Evolutionary conservation across 768 basidiomycete genomes (phyloP).

Genomic region (Amanita thiersii): DNA sequence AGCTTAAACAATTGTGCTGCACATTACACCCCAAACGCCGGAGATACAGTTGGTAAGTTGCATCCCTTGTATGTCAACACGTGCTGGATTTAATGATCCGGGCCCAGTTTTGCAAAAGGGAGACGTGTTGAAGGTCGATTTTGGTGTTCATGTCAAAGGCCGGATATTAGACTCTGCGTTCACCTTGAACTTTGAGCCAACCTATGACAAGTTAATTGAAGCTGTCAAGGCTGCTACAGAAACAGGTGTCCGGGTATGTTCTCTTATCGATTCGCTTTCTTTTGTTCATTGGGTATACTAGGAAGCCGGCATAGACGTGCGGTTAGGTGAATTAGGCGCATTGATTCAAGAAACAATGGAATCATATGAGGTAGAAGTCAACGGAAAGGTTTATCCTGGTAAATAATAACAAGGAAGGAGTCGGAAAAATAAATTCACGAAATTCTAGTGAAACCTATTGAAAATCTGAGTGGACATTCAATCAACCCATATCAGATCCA

Average conservation of each 20-base stretch:
- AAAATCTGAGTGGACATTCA: slow-evolving; percentile 91
- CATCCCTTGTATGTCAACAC: slow-evolving; percentile 5
- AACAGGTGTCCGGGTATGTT: slow-evolving; percentile 71
- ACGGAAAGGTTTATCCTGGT: slow-evolving; percentile 79
- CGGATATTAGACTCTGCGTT: slow-evolving; percentile 94
- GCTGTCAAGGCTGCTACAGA: slow-evolving; percentile 94
- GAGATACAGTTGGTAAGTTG: slow-evolving; percentile 68
- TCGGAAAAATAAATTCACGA: slow-evolving; percentile 5
- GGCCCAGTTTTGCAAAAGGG: slow-evolving; percentile 63
- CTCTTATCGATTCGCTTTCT: not conserved
- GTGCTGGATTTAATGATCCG: slow-evolving; percentile 4
- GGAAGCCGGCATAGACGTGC: slow-evolving; percentile 96
- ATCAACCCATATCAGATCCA: slow-evolving; percentile 90
- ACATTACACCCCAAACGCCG: slow-evolving; percentile 93
- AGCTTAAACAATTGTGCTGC: slow-evolving; percentile 93
- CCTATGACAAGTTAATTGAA: slow-evolving; percentile 81
- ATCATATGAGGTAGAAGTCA: slow-evolving; percentile 93
- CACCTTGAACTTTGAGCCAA: slow-evolving; percentile 82
- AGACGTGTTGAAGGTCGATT: slow-evolving; percentile 94
- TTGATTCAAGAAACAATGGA: slow-evolving; percentile 99
- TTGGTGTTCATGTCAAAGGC: slow-evolving; percentile 97
- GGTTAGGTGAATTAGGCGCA: slow-evolving; percentile 87
- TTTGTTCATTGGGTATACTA: slow-evolving; percentile 19
- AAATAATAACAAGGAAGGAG: slow-evolving; percentile 11
- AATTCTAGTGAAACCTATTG: slow-evolving; percentile 78